These are phyloP conservation scores for Linderina pennispora DNA, from an alignment of 192 early-diverging fungal species.

Conservation along the genomic window DNA sequence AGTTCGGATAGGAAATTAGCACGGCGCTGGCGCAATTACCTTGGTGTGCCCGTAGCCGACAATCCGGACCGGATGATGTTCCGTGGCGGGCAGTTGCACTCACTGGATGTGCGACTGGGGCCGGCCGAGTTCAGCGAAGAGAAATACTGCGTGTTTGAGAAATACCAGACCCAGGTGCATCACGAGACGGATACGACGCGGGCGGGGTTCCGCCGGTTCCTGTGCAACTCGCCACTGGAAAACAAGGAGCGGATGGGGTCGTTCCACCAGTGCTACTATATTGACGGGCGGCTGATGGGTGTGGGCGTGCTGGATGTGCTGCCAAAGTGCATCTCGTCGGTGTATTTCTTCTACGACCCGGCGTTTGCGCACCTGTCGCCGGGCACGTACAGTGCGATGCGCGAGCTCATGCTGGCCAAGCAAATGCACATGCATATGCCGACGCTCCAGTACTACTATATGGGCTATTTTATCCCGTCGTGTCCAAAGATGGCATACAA, in stretches of 20 bases:
- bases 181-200: slow-evolving; percentile 58
- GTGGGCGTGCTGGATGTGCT: slow-evolving; percentile 92
- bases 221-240: slow-evolving; percentile 69
- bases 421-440: slow-evolving; percentile 40
- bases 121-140: slow-evolving; percentile 63
- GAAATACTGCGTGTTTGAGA: slow-evolving; percentile 68
- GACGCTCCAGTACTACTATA: slow-evolving; percentile 77
- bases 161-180: slow-evolving; percentile 83
- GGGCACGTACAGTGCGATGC: slow-evolving; percentile 81
- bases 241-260: slow-evolving; percentile 49
- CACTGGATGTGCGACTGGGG: slow-evolving; percentile 30
- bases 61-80: background rate
- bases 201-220: slow-evolving; percentile 55
- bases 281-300: slow-evolving; percentile 75
- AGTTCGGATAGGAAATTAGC: slow-evolving; percentile 19
- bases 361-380: slow-evolving; percentile 66
- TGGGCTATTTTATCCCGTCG: slow-evolving; percentile 91
- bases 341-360: slow-evolving; percentile 95
- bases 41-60: background rate
- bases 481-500: slow-evolving; percentile 97
- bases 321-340: slow-evolving; percentile 81
- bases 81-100: background rate
- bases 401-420: slow-evolving; percentile 69
- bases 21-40: slow-evolving; percentile 16
- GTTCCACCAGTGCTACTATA: slow-evolving; percentile 90